Evolutionary conservation across 2,329 filamentous ascomycete species (phyloP), one percentile per base, ranked within the genome.

Genomic region (Fusarium marasasianum): DNA sequence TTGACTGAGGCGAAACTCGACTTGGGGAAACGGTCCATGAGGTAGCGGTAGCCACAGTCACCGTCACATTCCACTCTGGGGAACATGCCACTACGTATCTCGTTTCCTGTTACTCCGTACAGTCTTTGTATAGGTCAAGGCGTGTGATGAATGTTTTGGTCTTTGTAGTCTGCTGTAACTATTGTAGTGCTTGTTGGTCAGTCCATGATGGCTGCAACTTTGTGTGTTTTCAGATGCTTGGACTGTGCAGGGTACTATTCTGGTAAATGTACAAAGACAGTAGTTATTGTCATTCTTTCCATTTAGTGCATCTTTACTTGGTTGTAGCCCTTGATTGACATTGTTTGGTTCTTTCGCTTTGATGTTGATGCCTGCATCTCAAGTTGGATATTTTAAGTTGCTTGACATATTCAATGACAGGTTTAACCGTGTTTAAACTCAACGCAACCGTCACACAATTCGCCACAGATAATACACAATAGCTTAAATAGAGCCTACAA

Each of bases 1-100:
- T 22, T 29, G 51, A 38, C 40, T 53, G 62, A 67, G 57, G 71
- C 61, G 29, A 73, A 74, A 65, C 22, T 35, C 31, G 18, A 41
- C 47, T 53, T 40, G 47, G 72, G 64, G 63, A 69, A 74, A 54
- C 40, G 62, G 48, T 20, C 24, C 45, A 47, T 35, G 22, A 51
- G 44, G 44, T 20, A 45, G 47, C 12, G 44, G 44, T 20, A 45
- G 47, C 17, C 47, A 54, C 40, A 26, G 29, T 35, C 50, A 26
- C 35, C 29, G 35, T 55, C 29, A 31, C n/a, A 29, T 20, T 40
- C 20, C 24, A 61, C 37, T 73, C 72, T 59, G 68, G 68, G 68
- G 71, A 69, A 66, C 40, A 22, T 68, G 48, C 59, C 33, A 24
- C 17, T 26, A 35, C 33, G 14, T 35, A 37, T 26, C 24, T 24